Evolutionary conservation across 2,329 filamentous ascomycete genomes (phyloP), one percentile per base, ranked within the genome.

Genomic region (Aspergillus ibericus): DNA sequence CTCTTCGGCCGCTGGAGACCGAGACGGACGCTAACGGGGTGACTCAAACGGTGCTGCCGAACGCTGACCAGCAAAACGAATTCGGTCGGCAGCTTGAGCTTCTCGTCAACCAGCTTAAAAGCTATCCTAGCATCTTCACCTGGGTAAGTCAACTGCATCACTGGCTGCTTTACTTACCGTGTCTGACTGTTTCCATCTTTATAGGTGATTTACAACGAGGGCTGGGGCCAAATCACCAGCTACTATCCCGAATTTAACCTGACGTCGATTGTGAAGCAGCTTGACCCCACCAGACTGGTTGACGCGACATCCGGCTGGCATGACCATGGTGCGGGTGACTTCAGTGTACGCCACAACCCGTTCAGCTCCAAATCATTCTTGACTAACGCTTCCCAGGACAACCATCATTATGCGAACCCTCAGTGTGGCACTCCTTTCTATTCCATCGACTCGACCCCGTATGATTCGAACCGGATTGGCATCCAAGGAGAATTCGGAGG

Each of bases 401-500:
- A 90, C 63, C 88, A 90, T 64, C 86, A 90, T 69, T 91, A 91
- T 69, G 85, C 88, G 0, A 86, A 84, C 42, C 85, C 88, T 0
- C 88, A 91, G 66, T 91, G 88, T 59, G 88, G 88, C 6, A 83
- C 87, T 0, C 88, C 88, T 0, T 90, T 86, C 68, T 89, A 87
- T 72, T 89, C 86, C 0, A 78, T 76, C 3, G 65, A 74, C 3
- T 84, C 83, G 0, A 80, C 76, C 5, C 86, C 83, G 1, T 85
- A 82, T 66, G 87, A 87, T 61, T 74, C 80, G 0, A 75, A 65
- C 5, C 82, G 88, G 0, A 89, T 91, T 32, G 88, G 83, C 0
- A 81, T 91, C 63, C 87, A 90, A 62, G 88, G 88, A 27, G 88
- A 91, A 66, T 91, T 90, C 57, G 88, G 88, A 3, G 88, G 88